Percentiles rank a stretch among this genome's conserved stretches.
Evolutionary conservation across 352 stramenopile species (phyloP).

Genomic region (Globisporangium cederbergense): DNA sequence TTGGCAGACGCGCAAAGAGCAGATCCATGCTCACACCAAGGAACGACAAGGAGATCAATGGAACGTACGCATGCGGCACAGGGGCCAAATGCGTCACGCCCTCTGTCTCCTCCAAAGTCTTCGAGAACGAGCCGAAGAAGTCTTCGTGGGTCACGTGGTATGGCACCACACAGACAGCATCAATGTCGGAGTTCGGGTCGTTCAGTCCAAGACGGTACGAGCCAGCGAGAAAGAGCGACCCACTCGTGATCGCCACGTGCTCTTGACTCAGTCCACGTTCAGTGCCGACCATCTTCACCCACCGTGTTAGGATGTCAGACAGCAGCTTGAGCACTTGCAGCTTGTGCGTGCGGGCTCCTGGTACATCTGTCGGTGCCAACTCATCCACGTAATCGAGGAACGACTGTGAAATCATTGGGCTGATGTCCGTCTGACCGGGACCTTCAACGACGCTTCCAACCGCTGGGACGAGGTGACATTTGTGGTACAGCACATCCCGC

Average conservation of each 20-base stretch:
- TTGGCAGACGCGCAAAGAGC: slow-evolving; percentile 83
- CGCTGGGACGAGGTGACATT: slow-evolving; percentile 70
- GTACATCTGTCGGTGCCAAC: slow-evolving; percentile 48
- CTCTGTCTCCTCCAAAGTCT: slow-evolving; percentile 53
- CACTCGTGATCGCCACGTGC: slow-evolving; percentile 69
- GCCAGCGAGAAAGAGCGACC: slow-evolving; percentile 78
- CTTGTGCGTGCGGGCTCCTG: slow-evolving; percentile 56
- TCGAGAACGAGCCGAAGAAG: slow-evolving; percentile 83
- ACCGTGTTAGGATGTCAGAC: slow-evolving; percentile 68
- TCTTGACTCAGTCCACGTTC: slow-evolving; percentile 65
- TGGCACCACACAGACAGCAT: slow-evolving; percentile 78
- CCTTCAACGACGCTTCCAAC: slow-evolving; percentile 62
- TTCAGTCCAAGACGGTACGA: slow-evolving; percentile 86
- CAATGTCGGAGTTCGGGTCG: slow-evolving; percentile 80
- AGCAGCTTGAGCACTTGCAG: slow-evolving; percentile 64
- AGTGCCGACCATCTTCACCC: slow-evolving; percentile 72
- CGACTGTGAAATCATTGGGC: slow-evolving; percentile 27
- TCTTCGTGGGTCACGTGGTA: slow-evolving; percentile 82
- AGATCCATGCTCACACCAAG: slow-evolving; percentile 89
- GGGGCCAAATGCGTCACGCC: slow-evolving; percentile 75
- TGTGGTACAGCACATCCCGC: slow-evolving; percentile 80
- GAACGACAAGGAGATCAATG: slow-evolving; percentile 90
- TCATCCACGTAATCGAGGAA: slow-evolving; percentile 58
- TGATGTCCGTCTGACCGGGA: slow-evolving; percentile 30
- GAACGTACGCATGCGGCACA: slow-evolving; percentile 90